Percentiles rank a stretch among this genome's conserved stretches.
phyloP scores from a whole-genome alignment of 1,139 yeast species.

The Geotrichum aggregatum region DNA sequence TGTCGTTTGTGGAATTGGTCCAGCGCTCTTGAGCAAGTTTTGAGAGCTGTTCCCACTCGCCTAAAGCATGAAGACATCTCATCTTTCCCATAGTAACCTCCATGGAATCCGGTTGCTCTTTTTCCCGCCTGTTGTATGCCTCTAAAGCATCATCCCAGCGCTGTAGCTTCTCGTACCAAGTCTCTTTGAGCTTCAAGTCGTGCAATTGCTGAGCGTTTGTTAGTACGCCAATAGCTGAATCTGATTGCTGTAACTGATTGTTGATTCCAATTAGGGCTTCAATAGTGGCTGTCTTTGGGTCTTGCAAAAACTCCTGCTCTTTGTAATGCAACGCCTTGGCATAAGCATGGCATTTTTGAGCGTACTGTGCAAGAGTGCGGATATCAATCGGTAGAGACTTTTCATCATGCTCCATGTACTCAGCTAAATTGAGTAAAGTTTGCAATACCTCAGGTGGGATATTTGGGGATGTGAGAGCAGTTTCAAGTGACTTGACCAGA shows the following conservation, averaged over 20 bases:
- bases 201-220: conserved; percentile 95
- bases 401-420: conserved; percentile 96
- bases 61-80: conserved; percentile 95
- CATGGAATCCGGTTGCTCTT: conserved; percentile 46
- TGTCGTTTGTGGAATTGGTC: conserved; percentile 68
- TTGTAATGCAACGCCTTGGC: conserved; percentile 96
- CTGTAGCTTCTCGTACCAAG: conserved; percentile 95
- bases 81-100: conserved; percentile 95
- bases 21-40: conserved; percentile 84
- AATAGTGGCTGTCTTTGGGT: conserved; percentile 86
- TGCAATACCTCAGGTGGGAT: conserved; percentile 96
- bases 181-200: conserved; percentile 85
- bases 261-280: conserved; percentile 90
- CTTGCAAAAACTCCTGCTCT: conserved; percentile 90
- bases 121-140: conserved; percentile 67
- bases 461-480: conserved; percentile 83
- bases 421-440: conserved; percentile 81
- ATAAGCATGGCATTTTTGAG: conserved; percentile 93
- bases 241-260: conserved; percentile 91
- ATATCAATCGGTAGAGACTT: conserved; percentile 88
- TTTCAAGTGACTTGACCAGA: conserved; percentile 75
- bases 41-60: conserved; percentile 94
- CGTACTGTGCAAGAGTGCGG: conserved; percentile 84
- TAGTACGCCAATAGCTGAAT: conserved; percentile 95
- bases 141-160: conserved; percentile 97